Evolutionary conservation across 345 rosid species (phyloP), one percentile per base, ranked within the genome.

Genomic region (Hibiscus syriacus): DNA sequence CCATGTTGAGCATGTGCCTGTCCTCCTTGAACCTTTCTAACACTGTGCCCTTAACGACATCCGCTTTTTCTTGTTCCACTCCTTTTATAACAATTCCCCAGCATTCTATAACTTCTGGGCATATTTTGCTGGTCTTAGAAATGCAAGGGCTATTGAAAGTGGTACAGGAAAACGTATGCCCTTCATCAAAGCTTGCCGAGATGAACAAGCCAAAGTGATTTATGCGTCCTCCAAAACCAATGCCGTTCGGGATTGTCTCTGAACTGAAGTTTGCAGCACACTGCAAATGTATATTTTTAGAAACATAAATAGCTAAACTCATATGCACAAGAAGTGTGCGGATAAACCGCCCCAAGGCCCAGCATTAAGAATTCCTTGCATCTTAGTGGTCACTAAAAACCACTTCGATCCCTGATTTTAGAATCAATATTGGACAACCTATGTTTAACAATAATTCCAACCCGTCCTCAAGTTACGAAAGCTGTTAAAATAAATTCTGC

Each of bases 181-280:
- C 98, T 48, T 73, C 74, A 67, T 93, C 98, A 50, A 90, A 89
- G 81, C 82, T 78, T 52, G 90, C 94, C 3, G 97, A 77, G 67
- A 93, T 59, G 70, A 90, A 93, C 4, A 93, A 77, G 53, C 96
- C 98, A 29, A 80, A 89, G 83, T 90, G 96, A 72, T 89, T 80
- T 39, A 73, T 80, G 13, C 80, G 85, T 10, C 98, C 98, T 65
- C 96, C 97, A 34, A 88, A 88, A 19, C 97, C 98, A 55, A 93
- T 83, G 38, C 98, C 97, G 50, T 90, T 90, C n/a, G 98, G 96
- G 70, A 93, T 87, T 70, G 76, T 84, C 71, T 89, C 96, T n/a
- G 97, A 89, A 54, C 84, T 84, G 80, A 90, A 93, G 78, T 86
- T 90, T 23, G 71, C 84, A 49, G 90, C 98, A 81, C 97, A 88